These are phyloP conservation scores for Russula foetens DNA, from an alignment of 768 basidiomycete genomes.

Conservation along the genomic window DNA sequence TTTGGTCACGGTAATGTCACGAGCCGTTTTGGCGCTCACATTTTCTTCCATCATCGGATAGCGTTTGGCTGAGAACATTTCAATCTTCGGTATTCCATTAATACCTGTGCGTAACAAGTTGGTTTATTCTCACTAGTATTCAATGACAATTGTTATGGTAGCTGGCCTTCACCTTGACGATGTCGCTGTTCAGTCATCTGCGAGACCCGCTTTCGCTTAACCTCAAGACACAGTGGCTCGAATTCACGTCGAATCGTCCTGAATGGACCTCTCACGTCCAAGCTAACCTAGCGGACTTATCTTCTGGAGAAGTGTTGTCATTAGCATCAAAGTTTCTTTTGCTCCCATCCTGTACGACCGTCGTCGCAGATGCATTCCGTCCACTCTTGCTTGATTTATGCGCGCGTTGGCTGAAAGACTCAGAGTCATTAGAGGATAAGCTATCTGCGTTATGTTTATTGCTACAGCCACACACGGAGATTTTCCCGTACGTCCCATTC, in stretches of 20 bases:
- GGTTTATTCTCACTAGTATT: neutral
- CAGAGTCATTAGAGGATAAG: conserved; percentile 41
- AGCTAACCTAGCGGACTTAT: neutral
- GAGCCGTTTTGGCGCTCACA: neutral
- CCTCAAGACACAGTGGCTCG: conserved; percentile 4
- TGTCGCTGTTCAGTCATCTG: conserved; percentile 1
- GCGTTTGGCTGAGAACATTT: neutral
- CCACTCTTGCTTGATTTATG: conserved; percentile 76
- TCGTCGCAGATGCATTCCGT: conserved; percentile 58
- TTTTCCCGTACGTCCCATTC: conserved; percentile 51
- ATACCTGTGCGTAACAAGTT: neutral
- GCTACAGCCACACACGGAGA: conserved; percentile 60
- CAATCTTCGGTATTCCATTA: neutral
- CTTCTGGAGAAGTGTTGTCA: conserved; percentile 12
- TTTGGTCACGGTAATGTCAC: too few relatives aligned
- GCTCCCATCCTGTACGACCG: conserved; percentile 51
- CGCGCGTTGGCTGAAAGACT: conserved; percentile 68
- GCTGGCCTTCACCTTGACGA: neutral
- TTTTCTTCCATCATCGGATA: neutral
- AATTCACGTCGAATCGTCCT: conserved; percentile 2
- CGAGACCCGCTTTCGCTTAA: conserved; percentile 11
- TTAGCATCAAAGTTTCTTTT: conserved; percentile 54
- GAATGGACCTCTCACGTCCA: neutral
- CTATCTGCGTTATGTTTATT: conserved; percentile 54
- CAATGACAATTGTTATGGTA: neutral